These are phyloP conservation scores for Starmera pachycereana DNA, from an alignment of 805 yeast species.

Conservation along the genomic window DNA sequence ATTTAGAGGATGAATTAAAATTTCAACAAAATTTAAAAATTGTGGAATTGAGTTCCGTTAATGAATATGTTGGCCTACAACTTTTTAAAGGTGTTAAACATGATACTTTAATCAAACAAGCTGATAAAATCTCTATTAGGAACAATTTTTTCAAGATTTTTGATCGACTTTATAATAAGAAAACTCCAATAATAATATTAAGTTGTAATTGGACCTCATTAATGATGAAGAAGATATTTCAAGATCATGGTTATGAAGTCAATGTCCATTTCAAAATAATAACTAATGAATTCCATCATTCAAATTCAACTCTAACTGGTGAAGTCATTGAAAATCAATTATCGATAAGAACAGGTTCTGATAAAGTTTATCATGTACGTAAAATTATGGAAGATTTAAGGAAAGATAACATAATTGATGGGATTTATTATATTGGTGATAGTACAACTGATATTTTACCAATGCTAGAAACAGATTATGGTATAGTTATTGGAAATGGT, in stretches of 20 bases:
- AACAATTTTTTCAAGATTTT: slow-evolving; percentile 22
- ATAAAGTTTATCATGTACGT: slow-evolving; percentile 28
- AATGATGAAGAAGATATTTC: slow-evolving; percentile 29
- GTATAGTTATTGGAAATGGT: slow-evolving; percentile 35
- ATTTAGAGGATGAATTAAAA: slow-evolving; percentile 29
- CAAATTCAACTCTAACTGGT: slow-evolving; percentile 18
- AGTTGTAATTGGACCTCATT: slow-evolving; percentile 56
- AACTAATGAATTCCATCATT: slow-evolving; percentile 42
- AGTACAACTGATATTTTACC: slow-evolving; percentile 49
- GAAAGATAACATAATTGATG: slow-evolving; percentile 5
- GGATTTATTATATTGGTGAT: slow-evolving; percentile 46
- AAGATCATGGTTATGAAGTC: slow-evolving; percentile 12
- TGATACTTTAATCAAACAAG: slow-evolving; percentile 24
- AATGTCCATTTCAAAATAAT: slow-evolving; percentile 21
- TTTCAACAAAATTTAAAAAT: slow-evolving; percentile 34
- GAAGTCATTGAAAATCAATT: slow-evolving; percentile 7
- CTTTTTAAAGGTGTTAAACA: slow-evolving; percentile 33
- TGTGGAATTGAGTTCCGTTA: slow-evolving; percentile 40
- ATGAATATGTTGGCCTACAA: slow-evolving; percentile 25
- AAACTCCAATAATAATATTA: slow-evolving; percentile 32
- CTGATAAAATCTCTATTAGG: slow-evolving; percentile 26
- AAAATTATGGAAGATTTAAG: slow-evolving; percentile 11
- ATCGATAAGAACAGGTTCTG: slow-evolving; percentile 42
- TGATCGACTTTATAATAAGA: not conserved
- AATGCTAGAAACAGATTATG: slow-evolving; percentile 35